These are phyloP conservation scores for Ascobolus immersus DNA, from an alignment of 495 filamentous ascomycete genomes.

Conservation along the genomic window DNA sequence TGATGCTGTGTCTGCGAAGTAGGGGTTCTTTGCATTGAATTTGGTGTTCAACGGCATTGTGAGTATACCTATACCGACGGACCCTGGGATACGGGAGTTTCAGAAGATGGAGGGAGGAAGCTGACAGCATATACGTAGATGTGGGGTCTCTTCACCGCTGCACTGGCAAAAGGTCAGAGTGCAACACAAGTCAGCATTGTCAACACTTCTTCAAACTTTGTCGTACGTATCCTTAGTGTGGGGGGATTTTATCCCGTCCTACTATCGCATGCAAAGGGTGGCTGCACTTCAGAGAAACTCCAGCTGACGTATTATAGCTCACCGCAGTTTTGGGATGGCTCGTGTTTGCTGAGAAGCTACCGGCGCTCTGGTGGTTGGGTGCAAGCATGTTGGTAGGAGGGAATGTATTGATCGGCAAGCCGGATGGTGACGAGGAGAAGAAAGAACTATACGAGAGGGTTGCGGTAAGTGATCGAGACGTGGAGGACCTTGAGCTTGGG, in stretches of 20 bases:
- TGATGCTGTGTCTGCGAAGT: not conserved
- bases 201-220: conserved; percentile 82
- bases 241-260: not conserved
- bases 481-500: conserved; percentile 4
- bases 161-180: conserved; percentile 54
- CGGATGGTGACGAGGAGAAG: conserved; percentile 29
- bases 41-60: conserved; percentile 63
- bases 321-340: conserved; percentile 62
- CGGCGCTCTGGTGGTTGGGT: conserved; percentile 69
- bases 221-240: conserved; percentile 17
- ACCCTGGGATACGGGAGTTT: not conserved
- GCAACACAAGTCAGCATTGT: conserved; percentile 80
- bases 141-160: conserved; percentile 75
- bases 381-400: conserved; percentile 64
- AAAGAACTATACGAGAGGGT: conserved; percentile 1
- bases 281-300: conserved; percentile 1
- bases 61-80: conserved; percentile 11
- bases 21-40: conserved; percentile 76
- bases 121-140: conserved; percentile 23
- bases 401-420: conserved; percentile 69
- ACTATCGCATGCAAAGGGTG: not conserved
- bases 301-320: conserved; percentile 15
- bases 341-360: conserved; percentile 46
- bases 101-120: too few species aligned
- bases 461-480: not conserved